These are phyloP conservation scores for Globisporangium ultimum DNA, from an alignment of 352 stramenopile genomes.

Conservation along the genomic window DNA sequence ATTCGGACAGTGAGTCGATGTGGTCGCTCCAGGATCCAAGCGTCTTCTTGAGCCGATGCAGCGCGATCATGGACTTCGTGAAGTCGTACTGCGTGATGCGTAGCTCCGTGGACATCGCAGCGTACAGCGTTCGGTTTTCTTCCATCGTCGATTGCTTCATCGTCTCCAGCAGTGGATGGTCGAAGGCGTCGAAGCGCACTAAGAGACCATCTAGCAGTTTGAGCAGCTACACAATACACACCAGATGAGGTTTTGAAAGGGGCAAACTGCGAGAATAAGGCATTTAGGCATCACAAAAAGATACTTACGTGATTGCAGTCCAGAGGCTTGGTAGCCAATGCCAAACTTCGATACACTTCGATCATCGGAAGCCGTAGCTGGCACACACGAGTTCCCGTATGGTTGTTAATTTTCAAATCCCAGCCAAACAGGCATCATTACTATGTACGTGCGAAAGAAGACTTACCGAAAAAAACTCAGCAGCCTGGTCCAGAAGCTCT, in stretches of 20 bases:
- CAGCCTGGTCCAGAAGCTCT: slow-evolving; percentile 65
- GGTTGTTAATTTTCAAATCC: neutral
- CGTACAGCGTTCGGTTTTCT: slow-evolving; percentile 63
- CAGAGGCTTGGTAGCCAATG: slow-evolving; percentile 40
- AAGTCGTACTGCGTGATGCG: slow-evolving; percentile 74
- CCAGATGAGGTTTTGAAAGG: neutral
- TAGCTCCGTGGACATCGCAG: slow-evolving; percentile 64
- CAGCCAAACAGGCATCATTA: neutral
- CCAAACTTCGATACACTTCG: slow-evolving; percentile 60
- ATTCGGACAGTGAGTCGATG: slow-evolving; percentile 76
- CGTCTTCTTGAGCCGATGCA: slow-evolving; percentile 68
- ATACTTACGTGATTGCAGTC: slow-evolving; percentile 50
- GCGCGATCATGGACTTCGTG: slow-evolving; percentile 64
- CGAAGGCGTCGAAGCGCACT: slow-evolving; percentile 52
- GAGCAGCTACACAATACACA: slow-evolving; percentile 39
- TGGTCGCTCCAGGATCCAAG: slow-evolving; percentile 74
- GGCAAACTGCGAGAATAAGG: neutral
- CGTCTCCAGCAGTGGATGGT: slow-evolving; percentile 64
- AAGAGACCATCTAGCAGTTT: slow-evolving; percentile 44
- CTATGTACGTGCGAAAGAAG: neutral
- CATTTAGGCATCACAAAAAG: too few relatives aligned
- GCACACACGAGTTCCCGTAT: neutral
- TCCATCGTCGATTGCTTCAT: slow-evolving; percentile 71
- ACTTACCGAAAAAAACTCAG: slow-evolving; percentile 76
- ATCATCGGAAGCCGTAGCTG: slow-evolving; percentile 75